Evolutionary conservation across 2,329 filamentous ascomycete species (phyloP).

Genomic region (Talaromyces pinophilus): DNA sequence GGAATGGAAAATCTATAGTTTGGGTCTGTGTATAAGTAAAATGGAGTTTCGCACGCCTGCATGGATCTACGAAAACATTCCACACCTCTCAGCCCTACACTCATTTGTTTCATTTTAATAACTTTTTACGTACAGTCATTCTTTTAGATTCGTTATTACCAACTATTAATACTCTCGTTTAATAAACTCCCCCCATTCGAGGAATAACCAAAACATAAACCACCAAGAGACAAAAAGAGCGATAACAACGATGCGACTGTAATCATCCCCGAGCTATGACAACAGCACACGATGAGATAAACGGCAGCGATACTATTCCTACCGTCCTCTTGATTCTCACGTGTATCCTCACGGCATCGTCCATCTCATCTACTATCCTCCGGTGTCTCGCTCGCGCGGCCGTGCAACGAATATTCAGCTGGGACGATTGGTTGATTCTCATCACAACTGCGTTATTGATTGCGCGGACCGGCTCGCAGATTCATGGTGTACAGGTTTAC

Average conservation of each 20-base stretch:
- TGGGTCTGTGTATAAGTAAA: background rate
- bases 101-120: background rate
- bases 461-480: constrained; percentile 1
- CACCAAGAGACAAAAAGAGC: background rate
- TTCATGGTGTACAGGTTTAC: constrained; percentile 3
- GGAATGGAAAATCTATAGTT: background rate
- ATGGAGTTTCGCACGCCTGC: background rate
- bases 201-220: background rate
- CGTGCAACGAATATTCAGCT: background rate
- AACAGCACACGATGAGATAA: background rate
- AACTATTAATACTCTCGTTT: background rate
- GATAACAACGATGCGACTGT: background rate
- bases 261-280: background rate
- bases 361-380: background rate
- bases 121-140: background rate
- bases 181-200: background rate
- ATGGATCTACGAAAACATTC: background rate
- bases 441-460: background rate
- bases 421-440: background rate
- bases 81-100: constrained; percentile 1
- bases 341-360: constrained; percentile 1
- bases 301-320: constrained; percentile 3
- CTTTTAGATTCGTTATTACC: background rate
- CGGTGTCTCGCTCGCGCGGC: constrained; percentile 3
- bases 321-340: constrained; percentile 12